These are phyloP conservation scores for Nigrograna mackinnonii DNA, from an alignment of 2,329 filamentous ascomycete species.

Conservation along the genomic window DNA sequence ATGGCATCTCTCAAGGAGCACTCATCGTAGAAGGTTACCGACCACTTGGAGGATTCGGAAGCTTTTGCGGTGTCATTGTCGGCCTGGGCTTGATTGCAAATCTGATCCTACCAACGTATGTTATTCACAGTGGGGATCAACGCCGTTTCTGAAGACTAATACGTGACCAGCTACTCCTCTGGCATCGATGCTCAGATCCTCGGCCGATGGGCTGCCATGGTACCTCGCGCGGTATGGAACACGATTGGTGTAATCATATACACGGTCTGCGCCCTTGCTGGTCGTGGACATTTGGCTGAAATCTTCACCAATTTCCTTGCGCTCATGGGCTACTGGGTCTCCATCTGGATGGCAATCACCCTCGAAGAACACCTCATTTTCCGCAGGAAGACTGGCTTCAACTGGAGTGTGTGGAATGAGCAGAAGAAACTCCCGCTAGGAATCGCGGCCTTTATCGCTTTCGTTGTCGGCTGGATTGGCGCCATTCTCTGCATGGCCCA, in stretches of 20 bases:
- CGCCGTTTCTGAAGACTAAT: too few species aligned
- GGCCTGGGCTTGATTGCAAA: slow-evolving; percentile 69
- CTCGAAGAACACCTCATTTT: slow-evolving; percentile 67
- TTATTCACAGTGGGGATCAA: too few species aligned
- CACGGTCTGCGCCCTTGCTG: slow-evolving; percentile 66
- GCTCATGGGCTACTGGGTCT: slow-evolving; percentile 72
- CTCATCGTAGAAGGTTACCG: slow-evolving; percentile 66
- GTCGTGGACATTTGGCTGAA: slow-evolving; percentile 61
- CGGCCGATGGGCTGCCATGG: slow-evolving; percentile 58
- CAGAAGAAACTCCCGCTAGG: slow-evolving; percentile 63
- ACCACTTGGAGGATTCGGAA: slow-evolving; percentile 64
- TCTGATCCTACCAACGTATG: slow-evolving; percentile 61
- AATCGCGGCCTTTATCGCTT: slow-evolving; percentile 63
- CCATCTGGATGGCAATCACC: slow-evolving; percentile 66
- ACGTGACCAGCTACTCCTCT: slow-evolving; percentile 60
- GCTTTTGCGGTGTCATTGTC: slow-evolving; percentile 67
- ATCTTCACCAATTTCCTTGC: slow-evolving; percentile 73
- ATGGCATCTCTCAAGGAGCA: slow-evolving; percentile 62
- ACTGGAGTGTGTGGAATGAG: slow-evolving; percentile 66
- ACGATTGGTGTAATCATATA: slow-evolving; percentile 65
- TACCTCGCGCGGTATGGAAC: slow-evolving; percentile 69
- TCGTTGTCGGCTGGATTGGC: slow-evolving; percentile 67
- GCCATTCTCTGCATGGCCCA: slow-evolving; percentile 71
- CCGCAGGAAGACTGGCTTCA: slow-evolving; percentile 54
- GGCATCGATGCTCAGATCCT: slow-evolving; percentile 72